Conservation (phyloP, 257 asterid genomes). For the Solanum infundibuliforme region DNA sequence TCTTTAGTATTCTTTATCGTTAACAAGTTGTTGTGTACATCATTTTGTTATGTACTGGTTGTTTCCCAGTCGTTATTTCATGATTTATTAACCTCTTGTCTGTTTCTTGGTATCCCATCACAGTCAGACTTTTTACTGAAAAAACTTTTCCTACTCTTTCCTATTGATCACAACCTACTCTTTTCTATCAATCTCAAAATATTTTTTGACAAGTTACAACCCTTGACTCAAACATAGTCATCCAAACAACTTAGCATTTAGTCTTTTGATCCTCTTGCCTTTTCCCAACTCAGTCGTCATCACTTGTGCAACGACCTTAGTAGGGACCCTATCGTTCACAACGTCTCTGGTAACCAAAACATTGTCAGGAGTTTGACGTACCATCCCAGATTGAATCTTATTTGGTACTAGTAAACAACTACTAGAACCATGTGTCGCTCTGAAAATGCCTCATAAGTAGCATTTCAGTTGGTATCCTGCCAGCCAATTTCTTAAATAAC, state of each 20-base stretch:
- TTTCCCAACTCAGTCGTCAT: too few species aligned
- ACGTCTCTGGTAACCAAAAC: background rate
- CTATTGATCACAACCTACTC: too few species aligned
- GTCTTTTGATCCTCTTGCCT: too few species aligned
- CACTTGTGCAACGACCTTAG: too few species aligned
- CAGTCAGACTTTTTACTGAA: too few species aligned
- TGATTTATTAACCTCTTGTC: background rate
- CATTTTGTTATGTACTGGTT: background rate
- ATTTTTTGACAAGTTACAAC: background rate
- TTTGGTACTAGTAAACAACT: background rate
- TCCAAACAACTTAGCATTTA: too few species aligned
- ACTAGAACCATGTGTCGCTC: conserved; percentile 14
- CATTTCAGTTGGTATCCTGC: conserved; percentile 48
- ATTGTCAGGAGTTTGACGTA: background rate
- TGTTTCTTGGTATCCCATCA: background rate
- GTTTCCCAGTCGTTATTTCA: background rate
- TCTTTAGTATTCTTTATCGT: too few species aligned
- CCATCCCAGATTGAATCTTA: background rate
- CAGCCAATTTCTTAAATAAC: background rate
- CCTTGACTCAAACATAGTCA: too few species aligned
- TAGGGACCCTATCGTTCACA: too few species aligned
- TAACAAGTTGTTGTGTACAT: background rate
- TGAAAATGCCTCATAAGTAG: conserved; percentile 81
- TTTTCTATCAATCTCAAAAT: too few species aligned
- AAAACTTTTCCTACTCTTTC: background rate